Evolutionary conservation across 306 rosid species (phyloP).

Genomic region (Cyclanthera cordifolia): DNA sequence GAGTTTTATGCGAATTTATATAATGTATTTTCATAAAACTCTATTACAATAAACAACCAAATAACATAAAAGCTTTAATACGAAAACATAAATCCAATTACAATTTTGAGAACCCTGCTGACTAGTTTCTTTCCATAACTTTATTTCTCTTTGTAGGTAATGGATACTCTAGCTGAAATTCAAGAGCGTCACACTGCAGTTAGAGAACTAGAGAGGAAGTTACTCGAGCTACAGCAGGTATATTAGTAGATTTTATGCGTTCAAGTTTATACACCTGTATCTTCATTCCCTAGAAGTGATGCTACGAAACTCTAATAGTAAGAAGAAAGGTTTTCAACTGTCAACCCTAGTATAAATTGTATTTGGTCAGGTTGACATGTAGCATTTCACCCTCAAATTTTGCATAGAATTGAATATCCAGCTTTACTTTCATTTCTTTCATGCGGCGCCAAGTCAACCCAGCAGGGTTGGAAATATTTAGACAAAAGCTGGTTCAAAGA

Average conservation of each 20-base stretch:
- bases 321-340: not conserved
- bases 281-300: not conserved
- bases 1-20: too few relatives aligned
- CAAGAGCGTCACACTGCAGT: conserved; percentile 93
- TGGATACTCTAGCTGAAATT: conserved; percentile 87
- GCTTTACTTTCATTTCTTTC: not conserved
- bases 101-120: too few relatives aligned
- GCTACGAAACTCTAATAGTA: not conserved
- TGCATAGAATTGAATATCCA: not conserved
- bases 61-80: too few relatives aligned
- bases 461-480: not conserved
- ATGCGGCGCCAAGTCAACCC: not conserved
- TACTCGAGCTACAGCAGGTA: conserved; percentile 83
- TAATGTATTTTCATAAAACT: too few relatives aligned
- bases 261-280: not conserved
- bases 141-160: conserved; percentile 36
- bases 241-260: conserved; percentile 10
- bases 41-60: too few relatives aligned
- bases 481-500: not conserved
- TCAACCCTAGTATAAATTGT: not conserved
- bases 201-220: conserved; percentile 81
- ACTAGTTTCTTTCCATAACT: not conserved
- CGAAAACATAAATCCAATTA: too few relatives aligned
- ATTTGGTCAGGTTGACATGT: not conserved
- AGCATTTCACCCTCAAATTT: not conserved